Evolutionary conservation across 768 basidiomycete genomes (phyloP).

Genomic region (Leucogyrophana mollusca): DNA sequence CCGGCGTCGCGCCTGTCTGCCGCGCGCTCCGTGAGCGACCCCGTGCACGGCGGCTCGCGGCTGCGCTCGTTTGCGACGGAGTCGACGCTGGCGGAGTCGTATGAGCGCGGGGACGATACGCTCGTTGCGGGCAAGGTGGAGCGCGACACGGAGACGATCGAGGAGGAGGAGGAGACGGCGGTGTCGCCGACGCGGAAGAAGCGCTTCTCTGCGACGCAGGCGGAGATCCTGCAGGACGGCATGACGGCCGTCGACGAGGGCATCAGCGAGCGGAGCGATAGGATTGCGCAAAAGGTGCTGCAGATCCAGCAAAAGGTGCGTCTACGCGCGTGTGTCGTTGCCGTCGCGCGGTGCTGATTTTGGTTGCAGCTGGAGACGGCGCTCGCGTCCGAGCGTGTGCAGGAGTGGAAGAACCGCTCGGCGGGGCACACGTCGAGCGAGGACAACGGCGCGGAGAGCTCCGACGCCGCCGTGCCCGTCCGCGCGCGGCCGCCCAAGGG

Average conservation of each 20-base stretch:
- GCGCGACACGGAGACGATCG: conserved; percentile 51
- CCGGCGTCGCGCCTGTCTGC: conserved; percentile 66
- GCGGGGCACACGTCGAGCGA: conserved; percentile 23
- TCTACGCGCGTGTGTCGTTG: conserved; percentile 3
- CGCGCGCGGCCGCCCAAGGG: conserved; percentile 41
- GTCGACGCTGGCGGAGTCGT: conserved; percentile 74
- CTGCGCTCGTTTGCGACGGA: conserved; percentile 77
- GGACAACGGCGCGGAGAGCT: conserved; percentile 59
- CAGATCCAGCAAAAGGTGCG: conserved; percentile 89
- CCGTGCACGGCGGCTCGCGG: conserved; percentile 34
- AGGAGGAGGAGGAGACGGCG: conserved; percentile 56
- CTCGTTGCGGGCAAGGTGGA: conserved; percentile 35
- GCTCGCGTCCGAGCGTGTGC: conserved; percentile 53
- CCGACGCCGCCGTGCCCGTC: conserved; percentile 41
- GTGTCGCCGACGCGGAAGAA: conserved; percentile 57
- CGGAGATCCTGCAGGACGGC: conserved; percentile 66
- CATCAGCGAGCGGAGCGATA: conserved; percentile 81
- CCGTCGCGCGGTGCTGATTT: conserved; percentile 5
- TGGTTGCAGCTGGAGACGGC: conserved; percentile 68
- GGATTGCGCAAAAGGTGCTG: conserved; percentile 83
- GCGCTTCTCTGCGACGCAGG: conserved; percentile 72
- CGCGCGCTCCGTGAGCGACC: conserved; percentile 61
- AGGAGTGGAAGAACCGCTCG: conserved; percentile 30
- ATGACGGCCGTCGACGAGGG: conserved; percentile 87
- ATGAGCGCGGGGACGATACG: conserved; percentile 44